phyloP scores from a whole-genome alignment of 2,329 filamentous ascomycete genomes.

The Colletotrichum aenigma region DNA sequence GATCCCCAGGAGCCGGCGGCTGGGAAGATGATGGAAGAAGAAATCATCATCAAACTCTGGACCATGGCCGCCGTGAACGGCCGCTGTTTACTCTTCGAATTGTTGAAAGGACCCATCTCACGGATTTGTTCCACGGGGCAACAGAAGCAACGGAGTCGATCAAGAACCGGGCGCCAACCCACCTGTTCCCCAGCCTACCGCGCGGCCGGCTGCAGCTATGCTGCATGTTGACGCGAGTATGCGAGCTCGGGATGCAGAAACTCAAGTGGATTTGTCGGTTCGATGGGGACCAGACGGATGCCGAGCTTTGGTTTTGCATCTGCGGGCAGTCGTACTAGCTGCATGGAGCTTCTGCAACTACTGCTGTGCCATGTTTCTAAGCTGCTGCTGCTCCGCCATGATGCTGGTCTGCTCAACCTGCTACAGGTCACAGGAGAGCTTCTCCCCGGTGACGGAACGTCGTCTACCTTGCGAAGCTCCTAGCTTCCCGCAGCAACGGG shows the following conservation, averaged over 20 bases:
- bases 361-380: constrained; percentile 11
- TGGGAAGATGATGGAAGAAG: neutral
- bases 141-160: constrained; percentile 9
- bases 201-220: constrained; percentile 11
- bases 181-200: constrained; percentile 14
- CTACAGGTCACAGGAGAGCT: neutral
- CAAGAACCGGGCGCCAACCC: neutral
- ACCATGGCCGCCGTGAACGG: neutral
- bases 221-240: constrained; percentile 5
- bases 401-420: neutral
- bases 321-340: constrained; percentile 1
- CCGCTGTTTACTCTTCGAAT: neutral
- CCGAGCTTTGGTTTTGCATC: constrained; percentile 6
- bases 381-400: constrained; percentile 5
- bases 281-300: neutral
- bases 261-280: neutral
- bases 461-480: neutral
- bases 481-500: neutral
- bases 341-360: constrained; percentile 11
- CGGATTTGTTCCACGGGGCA: constrained; percentile 13
- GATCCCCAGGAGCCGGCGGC: neutral
- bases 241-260: neutral
- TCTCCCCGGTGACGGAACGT: neutral
- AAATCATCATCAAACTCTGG: neutral
- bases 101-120: neutral